Evolutionary conservation across 1,284 basidiomycete species (phyloP).

Genomic region (Sporisorium reilianum): DNA sequence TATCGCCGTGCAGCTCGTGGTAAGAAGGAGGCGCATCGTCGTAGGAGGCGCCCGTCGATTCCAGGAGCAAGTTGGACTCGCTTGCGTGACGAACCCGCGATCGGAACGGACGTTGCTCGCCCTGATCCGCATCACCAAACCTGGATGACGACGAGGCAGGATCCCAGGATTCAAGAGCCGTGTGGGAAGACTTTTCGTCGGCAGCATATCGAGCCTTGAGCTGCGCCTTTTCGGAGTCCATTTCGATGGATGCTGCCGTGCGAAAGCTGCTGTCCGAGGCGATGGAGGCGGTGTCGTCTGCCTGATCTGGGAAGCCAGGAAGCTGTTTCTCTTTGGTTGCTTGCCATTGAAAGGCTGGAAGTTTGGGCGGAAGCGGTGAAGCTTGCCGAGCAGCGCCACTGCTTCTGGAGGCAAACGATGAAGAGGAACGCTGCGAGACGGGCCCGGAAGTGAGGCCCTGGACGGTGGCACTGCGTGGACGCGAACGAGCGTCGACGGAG

Average conservation of each 20-base stretch:
- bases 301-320: conserved; percentile 1
- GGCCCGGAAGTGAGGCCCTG: conserved; percentile 10
- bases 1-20: conserved; percentile 34
- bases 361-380: conserved; percentile 21
- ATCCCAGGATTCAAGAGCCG: background rate
- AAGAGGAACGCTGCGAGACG: conserved; percentile 1
- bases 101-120: background rate
- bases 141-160: background rate
- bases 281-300: conserved; percentile 20
- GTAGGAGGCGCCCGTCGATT: conserved; percentile 9
- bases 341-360: conserved; percentile 26
- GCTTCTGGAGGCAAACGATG: conserved; percentile 18
- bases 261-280: conserved; percentile 29
- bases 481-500: conserved; percentile 3
- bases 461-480: conserved; percentile 15
- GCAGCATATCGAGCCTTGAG: conserved; percentile 10
- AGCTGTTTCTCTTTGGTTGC: background rate
- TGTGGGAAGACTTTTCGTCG: background rate
- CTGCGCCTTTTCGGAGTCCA: conserved; percentile 8
- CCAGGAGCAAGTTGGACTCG: conserved; percentile 30
- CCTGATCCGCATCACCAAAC: background rate
- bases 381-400: conserved; percentile 5
- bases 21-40: conserved; percentile 37
- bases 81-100: conserved; percentile 21
- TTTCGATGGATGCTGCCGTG: conserved; percentile 24